Evolutionary conservation across 2,329 filamentous ascomycete species (phyloP).

Genomic region (Neobulgaria alba): DNA sequence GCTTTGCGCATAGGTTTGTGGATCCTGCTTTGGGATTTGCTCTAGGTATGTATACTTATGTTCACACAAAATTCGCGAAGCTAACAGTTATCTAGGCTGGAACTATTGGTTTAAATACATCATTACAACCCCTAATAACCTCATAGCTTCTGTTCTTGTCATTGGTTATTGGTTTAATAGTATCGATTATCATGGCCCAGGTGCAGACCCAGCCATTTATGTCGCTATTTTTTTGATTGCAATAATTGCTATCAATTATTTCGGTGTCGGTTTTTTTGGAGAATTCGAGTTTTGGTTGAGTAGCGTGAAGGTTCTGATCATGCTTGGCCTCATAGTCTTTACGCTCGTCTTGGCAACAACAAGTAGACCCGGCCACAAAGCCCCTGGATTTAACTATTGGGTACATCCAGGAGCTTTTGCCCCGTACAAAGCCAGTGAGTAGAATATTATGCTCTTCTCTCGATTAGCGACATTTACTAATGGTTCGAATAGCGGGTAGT

Average conservation of each 20-base stretch:
- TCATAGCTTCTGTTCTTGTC: conserved; percentile 71
- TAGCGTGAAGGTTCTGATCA: conserved; percentile 52
- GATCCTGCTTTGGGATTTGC: conserved; percentile 76
- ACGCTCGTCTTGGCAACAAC: conserved; percentile 55
- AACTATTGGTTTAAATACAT: conserved; percentile 52
- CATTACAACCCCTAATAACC: conserved; percentile 76
- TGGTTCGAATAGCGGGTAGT: conserved; percentile 26
- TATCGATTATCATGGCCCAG: conserved; percentile 11
- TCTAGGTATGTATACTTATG: conserved; percentile 44
- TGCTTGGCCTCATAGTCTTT: conserved; percentile 58
- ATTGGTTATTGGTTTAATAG: conserved; percentile 69
- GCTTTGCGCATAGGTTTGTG: conserved; percentile 70
- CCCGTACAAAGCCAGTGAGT: conserved; percentile 20
- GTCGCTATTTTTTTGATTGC: conserved; percentile 61
- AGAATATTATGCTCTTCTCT: no score
- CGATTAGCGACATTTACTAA: no score
- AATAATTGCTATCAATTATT: conserved; percentile 60
- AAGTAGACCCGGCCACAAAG: conserved; percentile 49
- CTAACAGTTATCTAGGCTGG: conserved; percentile 13
- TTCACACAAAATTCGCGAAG: background rate
- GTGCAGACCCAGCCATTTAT: conserved; percentile 69
- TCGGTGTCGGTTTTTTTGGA: conserved; percentile 32
- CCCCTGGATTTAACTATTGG: conserved; percentile 44
- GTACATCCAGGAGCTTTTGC: conserved; percentile 36
- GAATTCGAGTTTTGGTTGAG: conserved; percentile 50